Conservation (phyloP, 352 stramenopile genomes). For the Globisporangium paddicum region DNA sequence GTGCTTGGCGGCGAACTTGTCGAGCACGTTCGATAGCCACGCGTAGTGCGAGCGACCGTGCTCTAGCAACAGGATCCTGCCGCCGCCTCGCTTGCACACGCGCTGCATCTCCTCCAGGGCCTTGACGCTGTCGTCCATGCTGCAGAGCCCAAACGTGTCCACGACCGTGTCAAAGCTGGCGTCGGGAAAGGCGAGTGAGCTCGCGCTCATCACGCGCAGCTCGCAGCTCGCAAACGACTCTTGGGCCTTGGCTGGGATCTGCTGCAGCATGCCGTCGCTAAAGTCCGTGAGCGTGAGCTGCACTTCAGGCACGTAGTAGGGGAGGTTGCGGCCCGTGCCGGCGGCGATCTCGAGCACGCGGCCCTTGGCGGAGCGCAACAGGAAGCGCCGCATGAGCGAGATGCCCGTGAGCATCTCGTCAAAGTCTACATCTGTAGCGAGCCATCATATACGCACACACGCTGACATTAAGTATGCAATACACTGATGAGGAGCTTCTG, state of each 20-base stretch:
- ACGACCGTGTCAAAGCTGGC: constrained; percentile 93
- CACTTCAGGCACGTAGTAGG: constrained; percentile 68
- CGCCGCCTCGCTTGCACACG: constrained; percentile 75
- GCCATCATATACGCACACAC: neutral
- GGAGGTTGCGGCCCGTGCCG: constrained; percentile 94
- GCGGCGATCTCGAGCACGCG: constrained; percentile 91
- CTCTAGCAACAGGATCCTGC: constrained; percentile 93
- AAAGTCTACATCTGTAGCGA: constrained; percentile 47
- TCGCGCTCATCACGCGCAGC: constrained; percentile 54
- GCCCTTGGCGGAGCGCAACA: constrained; percentile 72
- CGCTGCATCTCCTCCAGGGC: constrained; percentile 92
- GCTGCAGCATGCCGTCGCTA: constrained; percentile 67
- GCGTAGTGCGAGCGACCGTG: constrained; percentile 90
- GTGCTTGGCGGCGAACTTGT: constrained; percentile 91
- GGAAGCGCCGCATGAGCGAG: constrained; percentile 68
- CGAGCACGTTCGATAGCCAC: constrained; percentile 89
- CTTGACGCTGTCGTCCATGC: constrained; percentile 91
- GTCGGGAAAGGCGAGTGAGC: constrained; percentile 56
- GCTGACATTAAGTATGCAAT: neutral
- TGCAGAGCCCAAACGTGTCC: constrained; percentile 96
- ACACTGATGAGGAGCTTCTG: too few relatives aligned
- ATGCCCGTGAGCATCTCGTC: constrained; percentile 82
- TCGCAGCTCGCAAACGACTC: constrained; percentile 24
- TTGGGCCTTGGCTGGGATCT: constrained; percentile 29
- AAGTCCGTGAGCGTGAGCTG: constrained; percentile 68